A percentile compares a stretch with the other conserved stretches of the same genome.
Conservation (phyloP, 2,329 filamentous ascomycete species). For the Ophiostoma quercus region DNA sequence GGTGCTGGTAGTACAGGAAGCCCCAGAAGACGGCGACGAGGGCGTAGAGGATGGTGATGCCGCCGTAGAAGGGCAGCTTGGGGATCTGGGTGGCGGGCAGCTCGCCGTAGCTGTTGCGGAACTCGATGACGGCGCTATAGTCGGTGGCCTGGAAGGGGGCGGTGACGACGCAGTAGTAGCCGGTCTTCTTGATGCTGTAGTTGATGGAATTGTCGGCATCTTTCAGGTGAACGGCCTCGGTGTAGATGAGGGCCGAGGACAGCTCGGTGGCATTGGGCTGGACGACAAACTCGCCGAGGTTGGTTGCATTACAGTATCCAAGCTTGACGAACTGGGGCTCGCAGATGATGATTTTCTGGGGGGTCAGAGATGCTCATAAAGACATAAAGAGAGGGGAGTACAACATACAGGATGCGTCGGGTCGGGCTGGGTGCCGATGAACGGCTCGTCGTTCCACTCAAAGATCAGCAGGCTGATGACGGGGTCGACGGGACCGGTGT, state of each 20-base stretch:
- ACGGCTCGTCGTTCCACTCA: slow-evolving; percentile 80
- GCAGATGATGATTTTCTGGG: slow-evolving; percentile 58
- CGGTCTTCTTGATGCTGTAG: slow-evolving; percentile 82
- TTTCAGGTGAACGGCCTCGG: slow-evolving; percentile 76
- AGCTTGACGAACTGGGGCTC: slow-evolving; percentile 62
- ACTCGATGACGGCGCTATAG: slow-evolving; percentile 79
- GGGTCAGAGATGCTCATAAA: background rate
- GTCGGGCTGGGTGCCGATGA: slow-evolving; percentile 65
- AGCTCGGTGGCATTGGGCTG: slow-evolving; percentile 66
- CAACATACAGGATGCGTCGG: slow-evolving; percentile 35
- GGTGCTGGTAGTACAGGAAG: slow-evolving; percentile 91
- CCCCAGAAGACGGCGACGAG: slow-evolving; percentile 84
- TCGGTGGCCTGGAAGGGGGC: slow-evolving; percentile 61
- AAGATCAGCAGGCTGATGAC: slow-evolving; percentile 83
- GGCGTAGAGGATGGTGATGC: slow-evolving; percentile 87
- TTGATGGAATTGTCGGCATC: slow-evolving; percentile 62
- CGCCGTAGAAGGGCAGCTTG: slow-evolving; percentile 95
- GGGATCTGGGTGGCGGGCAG: slow-evolving; percentile 92
- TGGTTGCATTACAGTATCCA: slow-evolving; percentile 67
- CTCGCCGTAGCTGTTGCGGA: slow-evolving; percentile 94
- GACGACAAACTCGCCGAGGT: slow-evolving; percentile 80
- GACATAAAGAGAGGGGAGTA: background rate
- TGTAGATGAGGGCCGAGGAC: slow-evolving; percentile 68
- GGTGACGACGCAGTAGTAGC: slow-evolving; percentile 91
- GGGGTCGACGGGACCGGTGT: slow-evolving; percentile 61